These are phyloP conservation scores for Candida michaelii DNA, from an alignment of 805 yeast species.

Conservation along the genomic window DNA sequence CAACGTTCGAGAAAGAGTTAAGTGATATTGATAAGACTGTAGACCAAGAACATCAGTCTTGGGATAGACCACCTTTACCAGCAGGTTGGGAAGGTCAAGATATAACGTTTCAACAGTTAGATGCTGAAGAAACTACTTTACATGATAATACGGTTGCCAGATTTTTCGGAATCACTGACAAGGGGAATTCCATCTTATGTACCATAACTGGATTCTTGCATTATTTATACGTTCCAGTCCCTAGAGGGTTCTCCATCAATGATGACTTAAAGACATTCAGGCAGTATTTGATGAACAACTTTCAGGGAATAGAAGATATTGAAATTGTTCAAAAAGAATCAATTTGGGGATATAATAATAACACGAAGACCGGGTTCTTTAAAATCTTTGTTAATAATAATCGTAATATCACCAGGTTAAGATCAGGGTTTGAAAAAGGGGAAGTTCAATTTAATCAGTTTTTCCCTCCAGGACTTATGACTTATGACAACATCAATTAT, in stretches of 20 bases:
- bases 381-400: slow-evolving; percentile 70
- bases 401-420: slow-evolving; percentile 60
- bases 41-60: slow-evolving; percentile 37
- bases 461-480: slow-evolving; percentile 60
- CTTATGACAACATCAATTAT: slow-evolving; percentile 90
- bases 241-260: slow-evolving; percentile 64
- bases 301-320: slow-evolving; percentile 60
- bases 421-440: slow-evolving; percentile 84
- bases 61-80: slow-evolving; percentile 61
- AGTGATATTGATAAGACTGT: slow-evolving; percentile 27
- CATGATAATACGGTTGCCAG: slow-evolving; percentile 66
- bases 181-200: slow-evolving; percentile 87
- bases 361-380: slow-evolving; percentile 73
- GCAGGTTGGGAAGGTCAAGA: slow-evolving; percentile 52
- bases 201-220: slow-evolving; percentile 87
- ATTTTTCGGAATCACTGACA: slow-evolving; percentile 88
- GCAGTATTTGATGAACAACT: slow-evolving; percentile 46
- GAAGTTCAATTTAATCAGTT: slow-evolving; percentile 63
- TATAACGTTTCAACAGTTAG: slow-evolving; percentile 84
- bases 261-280: slow-evolving; percentile 51
- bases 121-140: slow-evolving; percentile 79
- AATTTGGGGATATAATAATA: slow-evolving; percentile 91
- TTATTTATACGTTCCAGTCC: slow-evolving; percentile 90
- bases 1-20: slow-evolving; percentile 42
- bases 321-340: slow-evolving; percentile 75